phyloP scores from a whole-genome alignment of 1,284 basidiomycete species.

The Sporisorium iseilematis-ciliati region DNA sequence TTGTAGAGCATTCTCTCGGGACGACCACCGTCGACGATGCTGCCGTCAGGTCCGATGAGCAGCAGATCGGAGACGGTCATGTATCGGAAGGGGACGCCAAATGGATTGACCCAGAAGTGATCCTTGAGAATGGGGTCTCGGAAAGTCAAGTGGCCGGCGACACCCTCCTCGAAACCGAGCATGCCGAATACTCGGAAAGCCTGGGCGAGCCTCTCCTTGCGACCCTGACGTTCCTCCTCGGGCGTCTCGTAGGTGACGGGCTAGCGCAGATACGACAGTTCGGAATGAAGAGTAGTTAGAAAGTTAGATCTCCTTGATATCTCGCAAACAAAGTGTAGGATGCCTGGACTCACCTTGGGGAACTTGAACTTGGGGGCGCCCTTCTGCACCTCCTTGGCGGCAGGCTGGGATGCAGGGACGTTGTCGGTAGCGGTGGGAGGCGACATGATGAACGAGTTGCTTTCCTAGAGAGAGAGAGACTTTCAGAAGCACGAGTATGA shows the following conservation, averaged over 20 bases:
- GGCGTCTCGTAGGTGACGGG: conserved; percentile 71
- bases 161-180: conserved; percentile 76
- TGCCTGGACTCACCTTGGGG: conserved; percentile 35
- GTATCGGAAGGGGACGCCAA: conserved; percentile 55
- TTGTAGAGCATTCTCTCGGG: conserved; percentile 58
- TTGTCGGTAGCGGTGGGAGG: conserved; percentile 50
- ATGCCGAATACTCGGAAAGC: conserved; percentile 74
- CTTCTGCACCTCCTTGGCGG: conserved; percentile 55
- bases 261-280: too few relatives aligned
- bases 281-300: too few relatives aligned
- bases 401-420: conserved; percentile 37
- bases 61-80: conserved; percentile 58
- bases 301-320: too few relatives aligned
- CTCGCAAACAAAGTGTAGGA: neutral
- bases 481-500: neutral
- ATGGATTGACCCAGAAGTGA: conserved; percentile 73
- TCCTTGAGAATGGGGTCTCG: conserved; percentile 74
- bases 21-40: conserved; percentile 54
- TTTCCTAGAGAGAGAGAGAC: too few relatives aligned
- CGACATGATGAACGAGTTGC: conserved; percentile 23
- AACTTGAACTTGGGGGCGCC: conserved; percentile 56
- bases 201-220: conserved; percentile 75
- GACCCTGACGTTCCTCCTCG: conserved; percentile 72
- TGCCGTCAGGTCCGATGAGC: conserved; percentile 56
- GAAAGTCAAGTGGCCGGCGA: conserved; percentile 75